Evolutionary conservation across 805 yeast genomes (phyloP), one percentile per base, ranked within the genome.

Genomic region (Candida nemodendra): DNA sequence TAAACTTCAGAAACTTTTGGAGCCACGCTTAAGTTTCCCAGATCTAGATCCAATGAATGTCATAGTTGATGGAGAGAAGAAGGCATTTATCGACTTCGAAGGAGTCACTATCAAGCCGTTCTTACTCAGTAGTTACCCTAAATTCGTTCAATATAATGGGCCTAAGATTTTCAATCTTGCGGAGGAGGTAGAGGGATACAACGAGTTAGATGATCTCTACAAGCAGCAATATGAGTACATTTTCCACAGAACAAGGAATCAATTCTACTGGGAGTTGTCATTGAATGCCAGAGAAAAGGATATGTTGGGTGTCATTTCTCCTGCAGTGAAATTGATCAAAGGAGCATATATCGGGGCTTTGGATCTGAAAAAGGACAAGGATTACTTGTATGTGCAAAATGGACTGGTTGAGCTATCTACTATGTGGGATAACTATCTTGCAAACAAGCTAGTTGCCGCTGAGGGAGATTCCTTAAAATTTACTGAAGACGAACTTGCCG

Each of bases 41-140:
- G 98, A 93, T 59, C 65, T 93, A 48, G 95, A 88, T 59, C 98
- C 99, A 16, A 71, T 90, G 76, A 91, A 91, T 57, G 86, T 87
- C 7, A 68, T 89, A 30, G 59, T 72, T 17, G 62, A 62, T n/a
- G 65, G 70, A 27, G 42, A 55, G n/a, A 61, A 58, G 7, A 66
- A 68, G 14, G 75, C 71, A 52, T 78, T 89, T 45, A 56, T 89
- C 37, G 99, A 91, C 64, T 83, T 90, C 57, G 98, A 93, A 65
- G 81, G 83, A 51, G 62, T 90, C 9, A 61, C 80, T 13, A 78
- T 88, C 46, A 84, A 86, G 58, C 98, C 99, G 33, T 84, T 84
- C 53, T 68, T 87, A 34, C 74, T 87, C 48, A 81, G 81, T 44
- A 78, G 75, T 27, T 79, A 88, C 43, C 98, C 99, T 7, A 71